These are phyloP conservation scores for Uronychia setigera DNA, from an alignment of 73 alveolate species.

Conservation along the genomic window DNA sequence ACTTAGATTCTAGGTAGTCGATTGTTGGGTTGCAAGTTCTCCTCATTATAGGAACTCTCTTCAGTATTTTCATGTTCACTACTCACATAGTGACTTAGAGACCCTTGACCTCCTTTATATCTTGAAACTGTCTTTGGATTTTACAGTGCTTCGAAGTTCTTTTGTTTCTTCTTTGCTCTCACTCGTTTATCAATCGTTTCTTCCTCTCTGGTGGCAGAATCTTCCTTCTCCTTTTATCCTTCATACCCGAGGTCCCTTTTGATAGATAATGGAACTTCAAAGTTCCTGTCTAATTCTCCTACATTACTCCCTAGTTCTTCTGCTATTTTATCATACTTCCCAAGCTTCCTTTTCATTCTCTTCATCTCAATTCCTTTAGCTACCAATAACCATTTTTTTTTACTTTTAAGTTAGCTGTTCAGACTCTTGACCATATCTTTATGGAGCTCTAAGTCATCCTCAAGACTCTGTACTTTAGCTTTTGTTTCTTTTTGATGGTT, in stretches of 20 bases:
- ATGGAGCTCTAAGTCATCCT: slow-evolving; percentile 16
- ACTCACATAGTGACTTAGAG: too few relatives aligned
- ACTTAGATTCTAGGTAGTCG: neutral
- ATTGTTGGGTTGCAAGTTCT: neutral
- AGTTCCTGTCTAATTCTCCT: slow-evolving; percentile 14
- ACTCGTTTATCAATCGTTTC: neutral
- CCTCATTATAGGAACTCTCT: too few relatives aligned
- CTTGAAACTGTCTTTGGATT: too few relatives aligned
- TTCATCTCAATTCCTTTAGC: slow-evolving; percentile 8
- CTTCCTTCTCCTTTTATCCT: slow-evolving; percentile 9
- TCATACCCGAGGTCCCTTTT: too few relatives aligned
- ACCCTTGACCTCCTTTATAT: too few relatives aligned
- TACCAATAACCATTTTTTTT: neutral
- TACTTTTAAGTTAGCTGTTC: slow-evolving; percentile 11
- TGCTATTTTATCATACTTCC: slow-evolving; percentile 13
- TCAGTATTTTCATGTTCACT: too few relatives aligned
- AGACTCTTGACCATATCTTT: slow-evolving; percentile 40
- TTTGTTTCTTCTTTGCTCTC: slow-evolving; percentile 10
- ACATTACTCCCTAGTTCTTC: neutral
- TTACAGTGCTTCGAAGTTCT: too few relatives aligned
- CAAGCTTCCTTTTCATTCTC: slow-evolving; percentile 1
- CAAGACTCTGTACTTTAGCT: neutral
- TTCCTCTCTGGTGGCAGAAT: neutral
- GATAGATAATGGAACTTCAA: slow-evolving; percentile 4
- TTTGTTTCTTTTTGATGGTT: slow-evolving; percentile 1